Percentiles rank a stretch among this genome's conserved stretches.
Evolutionary conservation across 768 basidiomycete genomes (phyloP).

Genomic region (Russula griseocarnosa): DNA sequence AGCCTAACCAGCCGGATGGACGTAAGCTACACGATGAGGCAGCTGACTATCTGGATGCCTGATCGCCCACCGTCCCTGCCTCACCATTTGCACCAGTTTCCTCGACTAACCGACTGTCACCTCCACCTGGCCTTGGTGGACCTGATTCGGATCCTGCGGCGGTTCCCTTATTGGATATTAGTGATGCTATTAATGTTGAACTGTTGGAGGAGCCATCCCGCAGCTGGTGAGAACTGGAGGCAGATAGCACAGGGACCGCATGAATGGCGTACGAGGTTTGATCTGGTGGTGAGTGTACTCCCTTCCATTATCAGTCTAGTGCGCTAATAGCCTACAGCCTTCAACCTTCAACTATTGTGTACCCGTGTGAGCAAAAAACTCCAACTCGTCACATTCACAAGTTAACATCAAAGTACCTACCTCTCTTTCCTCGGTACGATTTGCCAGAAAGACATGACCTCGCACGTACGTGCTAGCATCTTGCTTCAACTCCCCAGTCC

Average conservation of each 20-base stretch:
- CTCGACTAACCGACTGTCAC: conserved; percentile 29
- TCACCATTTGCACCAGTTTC: conserved; percentile 46
- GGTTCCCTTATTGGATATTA: conserved; percentile 17
- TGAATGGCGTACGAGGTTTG: too few species aligned
- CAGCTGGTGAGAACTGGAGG: too few species aligned
- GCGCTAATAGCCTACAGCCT: too few species aligned
- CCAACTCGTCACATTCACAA: too few species aligned
- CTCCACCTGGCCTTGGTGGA: conserved; percentile 41
- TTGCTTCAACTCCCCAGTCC: not conserved
- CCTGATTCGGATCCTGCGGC: conserved; percentile 33
- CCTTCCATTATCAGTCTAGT: too few species aligned
- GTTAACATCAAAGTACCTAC: conserved; percentile 57
- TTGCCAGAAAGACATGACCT: conserved; percentile 75
- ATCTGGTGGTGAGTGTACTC: too few species aligned
- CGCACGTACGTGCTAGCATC: conserved; percentile 49
- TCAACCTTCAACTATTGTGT: too few species aligned
- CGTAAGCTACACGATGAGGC: conserved; percentile 26
- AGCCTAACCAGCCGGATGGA: not conserved
- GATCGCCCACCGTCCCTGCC: conserved; percentile 53
- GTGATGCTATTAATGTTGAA: conserved; percentile 21
- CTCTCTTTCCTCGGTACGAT: conserved; percentile 57
- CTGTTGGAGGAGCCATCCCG: too few species aligned
- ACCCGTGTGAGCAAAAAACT: too few species aligned
- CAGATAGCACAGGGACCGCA: too few species aligned
- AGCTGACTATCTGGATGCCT: conserved; percentile 51